These are phyloP conservation scores for Eucalyptus polybractea DNA, from an alignment of 345 rosid genomes.

Conservation along the genomic window DNA sequence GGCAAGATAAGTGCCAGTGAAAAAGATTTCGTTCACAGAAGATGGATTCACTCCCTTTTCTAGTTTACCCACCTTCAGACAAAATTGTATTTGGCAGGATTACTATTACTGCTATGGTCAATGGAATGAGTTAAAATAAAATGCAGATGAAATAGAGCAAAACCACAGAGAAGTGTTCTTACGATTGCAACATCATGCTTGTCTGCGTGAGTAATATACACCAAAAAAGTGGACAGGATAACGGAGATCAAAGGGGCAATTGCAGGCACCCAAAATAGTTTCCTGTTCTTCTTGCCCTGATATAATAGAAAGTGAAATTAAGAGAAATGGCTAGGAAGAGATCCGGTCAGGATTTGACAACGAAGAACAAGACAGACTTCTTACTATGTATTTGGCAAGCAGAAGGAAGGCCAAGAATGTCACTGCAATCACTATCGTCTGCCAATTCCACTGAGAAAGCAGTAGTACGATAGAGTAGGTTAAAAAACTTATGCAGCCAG, in stretches of 20 bases:
- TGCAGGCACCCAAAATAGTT: constrained; percentile 38
- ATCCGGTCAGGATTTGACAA: not conserved
- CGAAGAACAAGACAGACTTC: not conserved
- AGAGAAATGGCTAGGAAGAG: not conserved
- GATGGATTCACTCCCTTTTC: constrained; percentile 1
- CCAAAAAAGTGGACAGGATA: constrained; percentile 24
- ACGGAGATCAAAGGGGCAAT: constrained; percentile 35
- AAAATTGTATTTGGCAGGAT: not conserved
- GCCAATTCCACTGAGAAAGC: constrained; percentile 42
- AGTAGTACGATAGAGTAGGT: not conserved
- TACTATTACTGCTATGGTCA: not conserved
- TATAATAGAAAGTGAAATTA: not conserved
- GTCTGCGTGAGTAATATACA: constrained; percentile 14
- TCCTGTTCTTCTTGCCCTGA: constrained; percentile 28
- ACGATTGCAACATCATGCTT: constrained; percentile 19
- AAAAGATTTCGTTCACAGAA: not conserved
- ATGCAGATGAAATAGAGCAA: not conserved
- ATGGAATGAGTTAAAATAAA: not conserved
- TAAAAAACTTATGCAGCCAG: not conserved
- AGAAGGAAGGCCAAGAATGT: constrained; percentile 27
- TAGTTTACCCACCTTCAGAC: not conserved
- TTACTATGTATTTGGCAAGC: constrained; percentile 22
- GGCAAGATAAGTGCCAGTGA: constrained; percentile 1
- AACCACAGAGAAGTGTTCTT: not conserved
- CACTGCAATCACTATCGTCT: constrained; percentile 23